These are phyloP conservation scores for Begonia fuchsioides DNA, from an alignment of 306 rosid genomes.

Conservation along the genomic window DNA sequence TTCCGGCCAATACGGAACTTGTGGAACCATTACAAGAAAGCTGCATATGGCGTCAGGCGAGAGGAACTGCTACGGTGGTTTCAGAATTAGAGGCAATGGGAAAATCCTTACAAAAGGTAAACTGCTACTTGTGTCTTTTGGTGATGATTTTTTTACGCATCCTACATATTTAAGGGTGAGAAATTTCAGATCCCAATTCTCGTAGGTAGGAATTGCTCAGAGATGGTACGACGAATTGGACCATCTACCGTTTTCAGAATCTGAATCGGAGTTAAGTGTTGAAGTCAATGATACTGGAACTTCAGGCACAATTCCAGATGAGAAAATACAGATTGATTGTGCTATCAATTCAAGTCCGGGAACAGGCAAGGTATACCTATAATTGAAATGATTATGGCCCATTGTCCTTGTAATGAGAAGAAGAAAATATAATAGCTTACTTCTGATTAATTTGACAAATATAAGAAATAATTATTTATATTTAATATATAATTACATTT, in stretches of 20 bases:
- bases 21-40: constrained; percentile 68
- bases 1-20: constrained; percentile 55
- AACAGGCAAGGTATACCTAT: constrained; percentile 91
- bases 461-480: too few relatives aligned
- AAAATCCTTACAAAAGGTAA: constrained; percentile 46
- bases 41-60: constrained; percentile 67
- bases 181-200: constrained; percentile 11
- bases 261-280: constrained; percentile 27
- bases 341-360: constrained; percentile 69
- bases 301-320: constrained; percentile 21
- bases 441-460: too few relatives aligned
- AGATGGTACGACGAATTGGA: constrained; percentile 81
- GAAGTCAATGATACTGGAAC: constrained; percentile 20
- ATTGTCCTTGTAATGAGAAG: not conserved
- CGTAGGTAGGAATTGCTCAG: constrained; percentile 69
- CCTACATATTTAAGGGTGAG: constrained; percentile 4
- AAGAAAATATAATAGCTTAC: not conserved
- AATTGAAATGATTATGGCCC: too few relatives aligned
- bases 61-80: constrained; percentile 67
- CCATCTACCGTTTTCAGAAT: constrained; percentile 33
- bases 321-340: constrained; percentile 22
- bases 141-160: not conserved
- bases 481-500: too few relatives aligned
- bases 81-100: constrained; percentile 31
- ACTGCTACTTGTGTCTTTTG: constrained; percentile 4